Evolutionary conservation across 2,329 filamentous ascomycete species (phyloP), one percentile per base, ranked within the genome.

Genomic region (Cryphonectria carpinicola): DNA sequence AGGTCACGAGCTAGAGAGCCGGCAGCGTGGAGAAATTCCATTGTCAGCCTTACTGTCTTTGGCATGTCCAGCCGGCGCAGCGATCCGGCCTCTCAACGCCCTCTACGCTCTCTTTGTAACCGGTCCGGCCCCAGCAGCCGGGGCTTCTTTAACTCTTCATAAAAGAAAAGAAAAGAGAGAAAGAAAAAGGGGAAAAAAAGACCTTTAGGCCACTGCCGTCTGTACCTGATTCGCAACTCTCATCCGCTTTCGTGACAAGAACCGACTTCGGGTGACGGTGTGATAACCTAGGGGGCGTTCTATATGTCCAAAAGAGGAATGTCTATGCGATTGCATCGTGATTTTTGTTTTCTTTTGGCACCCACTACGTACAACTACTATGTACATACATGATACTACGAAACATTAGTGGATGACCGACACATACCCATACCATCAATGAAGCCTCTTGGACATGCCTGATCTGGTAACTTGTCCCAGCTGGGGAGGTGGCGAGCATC

Each of bases 31-130:
- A 62, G 66, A 62, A 37, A 32, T 19, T 46, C 62, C 65, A 32
- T 41, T 41, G 35, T 11, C 54, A 25, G 43, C 68, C 62, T 72
- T 70, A 56, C 71, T 62, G 7, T 22, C 65, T 72, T 37, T 66
- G 71, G 71, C 46, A 72, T 65, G 71, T 71, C 65, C 71, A 72
- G 68, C 71, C 71, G 71, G 56, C 25, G 32, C 37, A 13, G 37
- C 22, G 43, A 63, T 39, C 68, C 68, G 68, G 68, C 54, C 25
- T 14, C 41, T 54, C 41, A 35, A 39, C 41, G 1, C 41, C 6
- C 39, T 32, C 25, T 32, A 22, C 25, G 41, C 25, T 6, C 41
- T 65, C 14, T 37, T 63, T 37, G n/a, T 56, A 46, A 56, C 68
- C 62, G 65, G 65, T 32, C 71, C 65, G 68, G 70, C 68, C 32